Conservation (phyloP, 2,329 filamentous ascomycete species). For the Hypoxylon sp. region DNA sequence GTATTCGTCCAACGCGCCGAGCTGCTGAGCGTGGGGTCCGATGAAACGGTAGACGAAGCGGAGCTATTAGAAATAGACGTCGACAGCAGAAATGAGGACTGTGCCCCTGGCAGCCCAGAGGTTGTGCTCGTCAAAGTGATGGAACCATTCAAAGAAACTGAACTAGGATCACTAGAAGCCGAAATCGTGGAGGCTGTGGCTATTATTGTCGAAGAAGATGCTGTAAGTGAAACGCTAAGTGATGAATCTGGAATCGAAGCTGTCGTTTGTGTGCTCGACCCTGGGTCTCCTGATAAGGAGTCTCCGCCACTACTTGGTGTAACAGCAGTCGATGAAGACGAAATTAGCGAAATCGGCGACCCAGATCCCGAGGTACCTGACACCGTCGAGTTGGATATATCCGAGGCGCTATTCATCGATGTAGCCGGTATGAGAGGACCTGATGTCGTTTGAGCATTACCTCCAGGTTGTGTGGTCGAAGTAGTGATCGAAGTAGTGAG, state of each 20-base stretch:
- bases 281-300: slow-evolving; percentile 13
- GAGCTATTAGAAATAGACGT: slow-evolving; percentile 26
- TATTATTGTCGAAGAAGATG: slow-evolving; percentile 6
- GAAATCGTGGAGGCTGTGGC: slow-evolving; percentile 2
- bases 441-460: slow-evolving; percentile 20
- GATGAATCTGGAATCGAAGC: slow-evolving; percentile 9
- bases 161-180: background rate
- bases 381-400: slow-evolving; percentile 7
- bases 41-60: slow-evolving; percentile 12
- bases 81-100: slow-evolving; percentile 18
- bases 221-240: slow-evolving; percentile 10
- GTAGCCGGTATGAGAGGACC: background rate
- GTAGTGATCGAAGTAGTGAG: slow-evolving; percentile 37
- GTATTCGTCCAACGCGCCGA: slow-evolving; percentile 37
- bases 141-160: slow-evolving; percentile 15
- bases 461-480: slow-evolving; percentile 18
- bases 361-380: slow-evolving; percentile 14
- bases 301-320: slow-evolving; percentile 6
- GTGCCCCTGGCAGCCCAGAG: slow-evolving; percentile 1
- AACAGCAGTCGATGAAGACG: slow-evolving; percentile 11
- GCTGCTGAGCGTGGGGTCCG: slow-evolving; percentile 5
- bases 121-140: slow-evolving; percentile 4
- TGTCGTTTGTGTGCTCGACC: slow-evolving; percentile 10
- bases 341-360: background rate
- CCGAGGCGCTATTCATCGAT: background rate